A percentile compares a stretch with the other conserved stretches of the same genome.
Evolutionary conservation across 495 filamentous ascomycete genomes (phyloP).

Genomic region (Aspergillus wentii): DNA sequence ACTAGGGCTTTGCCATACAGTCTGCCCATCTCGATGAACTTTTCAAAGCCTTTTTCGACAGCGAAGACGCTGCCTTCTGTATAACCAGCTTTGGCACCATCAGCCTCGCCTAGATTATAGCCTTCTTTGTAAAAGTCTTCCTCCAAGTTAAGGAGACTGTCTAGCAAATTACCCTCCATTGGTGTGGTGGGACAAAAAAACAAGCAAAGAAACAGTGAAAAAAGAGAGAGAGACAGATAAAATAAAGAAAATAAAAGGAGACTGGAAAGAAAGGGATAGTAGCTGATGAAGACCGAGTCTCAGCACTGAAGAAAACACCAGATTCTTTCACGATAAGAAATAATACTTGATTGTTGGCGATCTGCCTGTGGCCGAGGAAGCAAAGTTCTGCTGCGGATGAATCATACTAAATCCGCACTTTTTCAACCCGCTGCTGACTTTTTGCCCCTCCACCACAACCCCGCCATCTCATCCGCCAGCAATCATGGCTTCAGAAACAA

Average conservation of each 20-base stretch:
- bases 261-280: background rate
- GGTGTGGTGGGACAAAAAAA: background rate
- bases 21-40: slow-evolving; percentile 72
- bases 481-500: slow-evolving; percentile 25
- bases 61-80: slow-evolving; percentile 88
- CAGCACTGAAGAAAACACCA: too few relatives aligned
- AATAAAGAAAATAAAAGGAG: background rate
- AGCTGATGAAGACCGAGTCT: too few relatives aligned
- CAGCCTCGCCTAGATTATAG: slow-evolving; percentile 65
- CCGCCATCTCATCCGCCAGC: slow-evolving; percentile 15
- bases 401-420: slow-evolving; percentile 17
- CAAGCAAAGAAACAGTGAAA: background rate
- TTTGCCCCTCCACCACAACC: slow-evolving; percentile 26
- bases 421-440: too few relatives aligned
- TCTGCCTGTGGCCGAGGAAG: background rate
- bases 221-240: slow-evolving; percentile 2
- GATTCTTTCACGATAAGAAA: too few relatives aligned
- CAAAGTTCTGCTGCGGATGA: slow-evolving; percentile 9
- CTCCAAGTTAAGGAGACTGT: slow-evolving; percentile 71
- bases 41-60: slow-evolving; percentile 89
- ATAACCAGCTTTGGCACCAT: slow-evolving; percentile 75
- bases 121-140: slow-evolving; percentile 84
- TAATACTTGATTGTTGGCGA: too few relatives aligned
- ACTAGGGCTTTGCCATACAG: slow-evolving; percentile 78
- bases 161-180: slow-evolving; percentile 57